Conservation (phyloP, 768 basidiomycete species). For the Flagelloscypha sp. region DNA sequence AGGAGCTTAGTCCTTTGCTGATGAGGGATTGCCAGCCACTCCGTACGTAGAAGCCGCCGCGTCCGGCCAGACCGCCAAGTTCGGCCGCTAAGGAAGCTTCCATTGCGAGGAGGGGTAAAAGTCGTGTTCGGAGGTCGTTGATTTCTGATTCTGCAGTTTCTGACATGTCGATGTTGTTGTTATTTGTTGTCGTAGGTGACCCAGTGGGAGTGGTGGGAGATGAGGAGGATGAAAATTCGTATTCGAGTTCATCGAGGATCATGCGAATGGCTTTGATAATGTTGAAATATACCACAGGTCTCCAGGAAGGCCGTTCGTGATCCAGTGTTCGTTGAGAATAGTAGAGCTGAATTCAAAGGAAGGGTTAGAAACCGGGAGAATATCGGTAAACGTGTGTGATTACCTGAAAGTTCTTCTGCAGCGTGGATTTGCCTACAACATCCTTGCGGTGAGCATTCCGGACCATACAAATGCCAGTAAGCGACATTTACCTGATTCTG, state of each 20-base stretch:
- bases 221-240: constrained; percentile 33
- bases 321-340: constrained; percentile 68
- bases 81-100: constrained; percentile 64
- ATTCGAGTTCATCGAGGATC: constrained; percentile 65
- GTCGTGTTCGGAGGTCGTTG: constrained; percentile 39
- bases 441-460: neutral
- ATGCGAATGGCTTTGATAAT: constrained; percentile 71
- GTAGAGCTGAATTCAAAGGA: no score
- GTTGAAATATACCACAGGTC: constrained; percentile 77
- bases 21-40: constrained; percentile 64
- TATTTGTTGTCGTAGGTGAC: constrained; percentile 12
- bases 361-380: no score
- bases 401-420: constrained; percentile 82
- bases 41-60: constrained; percentile 58
- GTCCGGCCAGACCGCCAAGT: constrained; percentile 53
- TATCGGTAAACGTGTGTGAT: no score
- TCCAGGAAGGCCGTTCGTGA: constrained; percentile 65
- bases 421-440: constrained; percentile 62
- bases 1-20: constrained; percentile 35
- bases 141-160: constrained; percentile 31
- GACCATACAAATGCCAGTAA: neutral
- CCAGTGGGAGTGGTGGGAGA: constrained; percentile 12
- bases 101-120: constrained; percentile 57
- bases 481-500: constrained; percentile 44
- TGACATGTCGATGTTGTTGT: constrained; percentile 11